Evolutionary conservation across 2,329 filamentous ascomycete genomes (phyloP).

Genomic region (Aureobasidium melanogenum): DNA sequence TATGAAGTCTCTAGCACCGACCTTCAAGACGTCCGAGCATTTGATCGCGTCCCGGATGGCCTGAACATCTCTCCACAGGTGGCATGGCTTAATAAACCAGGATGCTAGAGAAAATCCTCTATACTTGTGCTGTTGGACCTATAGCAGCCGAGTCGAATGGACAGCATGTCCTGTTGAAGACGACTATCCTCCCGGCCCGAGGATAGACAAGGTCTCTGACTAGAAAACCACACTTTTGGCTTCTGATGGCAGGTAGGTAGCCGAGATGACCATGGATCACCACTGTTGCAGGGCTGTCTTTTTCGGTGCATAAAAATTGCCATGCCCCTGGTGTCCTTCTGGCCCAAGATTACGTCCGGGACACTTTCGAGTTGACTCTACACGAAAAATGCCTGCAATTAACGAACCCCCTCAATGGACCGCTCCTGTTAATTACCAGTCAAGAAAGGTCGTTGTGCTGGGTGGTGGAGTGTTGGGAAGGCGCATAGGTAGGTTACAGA

Average conservation of each 20-base stretch:
- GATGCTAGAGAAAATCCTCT: neutral
- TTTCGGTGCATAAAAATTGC: neutral
- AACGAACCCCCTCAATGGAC: slow-evolving; percentile 30
- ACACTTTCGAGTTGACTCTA: no score
- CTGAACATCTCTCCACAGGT: neutral
- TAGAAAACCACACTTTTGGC: neutral
- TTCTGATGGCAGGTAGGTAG: neutral
- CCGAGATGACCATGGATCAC: neutral
- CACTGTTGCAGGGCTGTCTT: neutral
- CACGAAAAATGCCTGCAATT: neutral
- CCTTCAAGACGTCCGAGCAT: neutral
- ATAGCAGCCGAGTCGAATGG: neutral
- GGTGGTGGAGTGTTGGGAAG: slow-evolving; percentile 38
- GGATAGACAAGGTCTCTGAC: neutral
- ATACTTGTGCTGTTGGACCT: neutral
- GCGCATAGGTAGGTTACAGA: slow-evolving; percentile 24
- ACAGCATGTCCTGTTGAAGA: neutral
- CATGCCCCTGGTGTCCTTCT: no score
- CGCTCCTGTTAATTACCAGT: slow-evolving; percentile 7
- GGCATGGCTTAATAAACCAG: neutral
- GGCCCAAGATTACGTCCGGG: no score
- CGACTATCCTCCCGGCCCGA: neutral
- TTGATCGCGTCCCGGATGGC: neutral
- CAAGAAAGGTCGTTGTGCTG: slow-evolving; percentile 28
- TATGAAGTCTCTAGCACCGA: neutral